These are phyloP conservation scores for Spizellomyces sp. DNA, from an alignment of 192 early-diverging fungal species.

Conservation along the genomic window DNA sequence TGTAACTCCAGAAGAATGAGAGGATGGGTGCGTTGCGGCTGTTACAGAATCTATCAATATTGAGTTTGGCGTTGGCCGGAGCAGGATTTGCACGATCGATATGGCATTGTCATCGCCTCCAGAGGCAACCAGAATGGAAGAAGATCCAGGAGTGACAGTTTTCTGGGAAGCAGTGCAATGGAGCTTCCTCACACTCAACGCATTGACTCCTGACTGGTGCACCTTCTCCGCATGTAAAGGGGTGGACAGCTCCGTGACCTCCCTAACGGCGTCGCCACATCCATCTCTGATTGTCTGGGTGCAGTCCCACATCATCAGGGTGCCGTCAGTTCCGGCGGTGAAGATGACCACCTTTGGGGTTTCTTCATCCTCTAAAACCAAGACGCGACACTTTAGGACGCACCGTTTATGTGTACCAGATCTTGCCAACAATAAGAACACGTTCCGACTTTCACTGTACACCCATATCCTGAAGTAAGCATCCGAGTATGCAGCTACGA, in stretches of 20 bases:
- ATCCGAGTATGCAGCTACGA: slow-evolving; percentile 78
- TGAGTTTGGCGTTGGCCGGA: slow-evolving; percentile 28
- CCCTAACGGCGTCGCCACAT: neutral
- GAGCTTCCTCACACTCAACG: slow-evolving; percentile 46
- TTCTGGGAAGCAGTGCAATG: neutral
- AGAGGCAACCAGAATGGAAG: slow-evolving; percentile 48
- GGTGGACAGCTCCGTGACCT: slow-evolving; percentile 8
- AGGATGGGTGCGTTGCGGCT: slow-evolving; percentile 7
- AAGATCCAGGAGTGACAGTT: neutral
- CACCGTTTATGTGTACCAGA: slow-evolving; percentile 63
- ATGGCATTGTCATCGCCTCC: slow-evolving; percentile 81
- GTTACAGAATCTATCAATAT: neutral
- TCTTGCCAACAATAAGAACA: slow-evolving; percentile 53
- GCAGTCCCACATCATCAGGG: slow-evolving; percentile 30
- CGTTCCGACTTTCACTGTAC: slow-evolving; percentile 53
- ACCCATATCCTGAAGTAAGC: slow-evolving; percentile 63
- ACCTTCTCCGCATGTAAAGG: slow-evolving; percentile 36
- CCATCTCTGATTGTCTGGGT: slow-evolving; percentile 3
- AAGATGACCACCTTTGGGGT: slow-evolving; percentile 11
- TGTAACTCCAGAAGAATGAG: slow-evolving; percentile 76
- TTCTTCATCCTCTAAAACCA: slow-evolving; percentile 30
- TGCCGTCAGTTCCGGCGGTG: slow-evolving; percentile 40
- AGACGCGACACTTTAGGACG: slow-evolving; percentile 59
- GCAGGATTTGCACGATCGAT: too few species aligned
- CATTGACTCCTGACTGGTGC: slow-evolving; percentile 82